Conservation (phyloP, 2,329 filamentous ascomycete species). For the Ophioceras dolichostomum region DNA sequence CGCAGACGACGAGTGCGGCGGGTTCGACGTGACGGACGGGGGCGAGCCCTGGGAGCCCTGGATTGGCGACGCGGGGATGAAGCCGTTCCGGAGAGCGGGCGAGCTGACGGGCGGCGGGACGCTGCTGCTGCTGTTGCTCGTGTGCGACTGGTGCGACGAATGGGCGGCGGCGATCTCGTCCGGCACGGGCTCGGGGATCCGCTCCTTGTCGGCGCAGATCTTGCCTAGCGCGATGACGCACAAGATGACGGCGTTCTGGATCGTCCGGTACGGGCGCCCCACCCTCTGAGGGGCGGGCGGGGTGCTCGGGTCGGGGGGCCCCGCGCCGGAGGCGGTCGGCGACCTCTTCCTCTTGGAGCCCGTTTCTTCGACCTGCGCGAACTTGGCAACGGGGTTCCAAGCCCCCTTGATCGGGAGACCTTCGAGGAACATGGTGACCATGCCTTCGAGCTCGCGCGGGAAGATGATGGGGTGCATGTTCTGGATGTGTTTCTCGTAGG, state of each 20-base stretch:
- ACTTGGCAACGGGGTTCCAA: constrained; percentile 14
- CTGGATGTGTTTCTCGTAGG: constrained; percentile 48
- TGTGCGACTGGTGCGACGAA: constrained; percentile 18
- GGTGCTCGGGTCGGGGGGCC: constrained; percentile 12
- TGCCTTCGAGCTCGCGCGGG: constrained; percentile 35
- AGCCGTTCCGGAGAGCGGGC: constrained; percentile 30
- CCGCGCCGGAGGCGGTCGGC: constrained; percentile 23
- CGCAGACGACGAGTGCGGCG: no score
- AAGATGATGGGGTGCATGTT: constrained; percentile 54
- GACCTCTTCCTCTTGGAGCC: constrained; percentile 45
- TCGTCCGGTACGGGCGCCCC: constrained; percentile 48
- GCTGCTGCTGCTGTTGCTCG: no score
- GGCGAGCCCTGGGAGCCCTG: constrained; percentile 42
- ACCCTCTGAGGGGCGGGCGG: constrained; percentile 20
- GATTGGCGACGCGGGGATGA: constrained; percentile 36
- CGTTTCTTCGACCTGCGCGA: constrained; percentile 14
- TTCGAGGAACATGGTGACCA: constrained; percentile 40
- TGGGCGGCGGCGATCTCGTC: constrained; percentile 25
- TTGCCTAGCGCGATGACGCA: constrained; percentile 78
- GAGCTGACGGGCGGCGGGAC: no score
- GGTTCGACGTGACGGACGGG: constrained; percentile 26
- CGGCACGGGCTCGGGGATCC: constrained; percentile 45
- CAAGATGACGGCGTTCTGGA: constrained; percentile 71
- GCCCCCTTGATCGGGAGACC: constrained; percentile 22
- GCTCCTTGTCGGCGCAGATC: constrained; percentile 49